Evolutionary conservation across 371 early-diverging fungal genomes (phyloP).

Genomic region (Massospora cicadina): DNA sequence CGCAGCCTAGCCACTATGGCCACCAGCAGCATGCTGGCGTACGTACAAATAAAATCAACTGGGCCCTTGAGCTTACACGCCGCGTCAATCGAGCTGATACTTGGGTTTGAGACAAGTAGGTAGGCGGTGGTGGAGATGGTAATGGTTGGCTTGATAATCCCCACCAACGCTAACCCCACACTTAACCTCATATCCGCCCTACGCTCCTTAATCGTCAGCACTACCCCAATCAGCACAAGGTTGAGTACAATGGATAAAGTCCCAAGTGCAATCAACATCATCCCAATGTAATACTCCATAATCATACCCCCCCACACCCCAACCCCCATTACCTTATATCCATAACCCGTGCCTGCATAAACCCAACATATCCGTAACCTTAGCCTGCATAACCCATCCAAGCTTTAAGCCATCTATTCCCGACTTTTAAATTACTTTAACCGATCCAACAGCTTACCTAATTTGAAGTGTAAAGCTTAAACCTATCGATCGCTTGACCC

Average conservation of each 20-base stretch:
- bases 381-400: too few relatives aligned
- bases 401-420: too few relatives aligned
- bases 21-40: background rate
- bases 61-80: background rate
- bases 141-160: background rate
- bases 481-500: too few relatives aligned
- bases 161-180: background rate
- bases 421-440: too few relatives aligned
- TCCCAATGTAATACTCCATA: background rate
- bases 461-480: too few relatives aligned
- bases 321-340: too few relatives aligned
- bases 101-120: background rate
- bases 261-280: background rate
- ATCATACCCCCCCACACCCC: too few relatives aligned
- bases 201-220: background rate
- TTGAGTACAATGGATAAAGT: background rate
- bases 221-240: background rate
- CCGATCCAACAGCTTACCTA: too few relatives aligned
- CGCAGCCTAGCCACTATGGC: background rate
- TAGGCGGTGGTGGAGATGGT: background rate
- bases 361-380: too few relatives aligned
- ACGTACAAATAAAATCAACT: background rate
- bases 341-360: too few relatives aligned
- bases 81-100: background rate
- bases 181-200: background rate